Evolutionary conservation across 192 early-diverging fungal species (phyloP), one percentile per base, ranked within the genome.

Genomic region (Backusella luteola): DNA sequence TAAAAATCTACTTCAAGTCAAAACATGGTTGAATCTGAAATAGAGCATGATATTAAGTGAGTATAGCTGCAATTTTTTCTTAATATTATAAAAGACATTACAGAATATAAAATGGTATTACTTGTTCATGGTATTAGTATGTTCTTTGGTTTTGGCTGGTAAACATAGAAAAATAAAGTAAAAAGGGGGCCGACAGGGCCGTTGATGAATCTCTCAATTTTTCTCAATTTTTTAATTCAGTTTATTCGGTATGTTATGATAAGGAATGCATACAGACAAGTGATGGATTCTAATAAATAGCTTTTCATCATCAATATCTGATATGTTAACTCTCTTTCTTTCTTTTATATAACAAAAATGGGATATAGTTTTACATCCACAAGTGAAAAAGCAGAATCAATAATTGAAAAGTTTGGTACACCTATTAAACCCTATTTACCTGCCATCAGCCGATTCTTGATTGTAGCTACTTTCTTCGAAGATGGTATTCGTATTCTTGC

Each of bases 391-490:
- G 44, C 29, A 23, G 74, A 75, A 46, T 9, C 17, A n/a, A 8
- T 67, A 11, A n/a, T 97, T 52, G 94, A 95, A 56, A 86, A 76
- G 73, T 66, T 95, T 34, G 85, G 88, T 38, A 80, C 83, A 34
- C 95, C 94, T 49, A 78, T 98, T 35, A 98, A 98, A 87, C 96
- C 96, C 56, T 91, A 92, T 79, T 87, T 98, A 39, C 96, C 97
- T 7, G 90, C 87, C 77, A 91, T 97, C 38, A 95, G 94, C n/a
- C 92, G 97, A 7, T 94, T 96, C 71, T 85, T 98, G 34, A 90
- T 98, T 7, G 97, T 99, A 8, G 96, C 93, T 35, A 99, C 97
- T 11, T 99, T 98, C 81, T 85, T 96, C 67, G 97, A 98, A 80
- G 97, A 98, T 82, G 90, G 95, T 5, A 76, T 97, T 23, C 91